phyloP scores from a whole-genome alignment of 495 filamentous ascomycete species.

The Xylaria curta region DNA sequence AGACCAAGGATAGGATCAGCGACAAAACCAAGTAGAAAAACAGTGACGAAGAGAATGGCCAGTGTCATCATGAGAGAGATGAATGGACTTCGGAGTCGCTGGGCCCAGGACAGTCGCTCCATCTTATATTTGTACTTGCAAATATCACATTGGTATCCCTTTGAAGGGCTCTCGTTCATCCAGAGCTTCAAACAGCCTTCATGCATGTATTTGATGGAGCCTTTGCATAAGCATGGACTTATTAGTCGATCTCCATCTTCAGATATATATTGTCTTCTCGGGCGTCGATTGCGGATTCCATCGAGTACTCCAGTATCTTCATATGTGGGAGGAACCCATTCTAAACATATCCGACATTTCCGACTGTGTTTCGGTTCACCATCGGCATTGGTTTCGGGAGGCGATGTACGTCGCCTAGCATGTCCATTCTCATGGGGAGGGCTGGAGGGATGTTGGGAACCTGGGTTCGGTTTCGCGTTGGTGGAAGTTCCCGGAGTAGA shows the following conservation, averaged over 20 bases:
- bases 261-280: constrained; percentile 75
- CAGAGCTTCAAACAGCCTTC: constrained; percentile 90
- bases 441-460: constrained; percentile 17
- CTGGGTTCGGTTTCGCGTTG: constrained; percentile 10
- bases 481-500: constrained; percentile 3
- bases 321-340: constrained; percentile 79
- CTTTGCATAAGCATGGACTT: constrained; percentile 91
- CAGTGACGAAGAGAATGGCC: constrained; percentile 67
- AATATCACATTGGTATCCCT: constrained; percentile 84
- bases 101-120: constrained; percentile 75
- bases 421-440: constrained; percentile 30
- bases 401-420: constrained; percentile 14
- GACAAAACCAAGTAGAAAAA: constrained; percentile 86
- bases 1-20: constrained; percentile 92
- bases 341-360: constrained; percentile 91
- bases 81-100: constrained; percentile 71
- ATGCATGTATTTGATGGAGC: constrained; percentile 91
- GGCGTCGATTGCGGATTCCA: constrained; percentile 66
- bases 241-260: constrained; percentile 81
- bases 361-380: constrained; percentile 49
- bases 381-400: constrained; percentile 33
- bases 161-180: constrained; percentile 75
- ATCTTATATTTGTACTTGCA: constrained; percentile 86
- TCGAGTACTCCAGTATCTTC: constrained; percentile 66
- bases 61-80: constrained; percentile 71